A percentile compares a stretch with the other conserved stretches of the same genome.
phyloP scores from a whole-genome alignment of 345 rosid species.

The Brassica napus region DNA sequence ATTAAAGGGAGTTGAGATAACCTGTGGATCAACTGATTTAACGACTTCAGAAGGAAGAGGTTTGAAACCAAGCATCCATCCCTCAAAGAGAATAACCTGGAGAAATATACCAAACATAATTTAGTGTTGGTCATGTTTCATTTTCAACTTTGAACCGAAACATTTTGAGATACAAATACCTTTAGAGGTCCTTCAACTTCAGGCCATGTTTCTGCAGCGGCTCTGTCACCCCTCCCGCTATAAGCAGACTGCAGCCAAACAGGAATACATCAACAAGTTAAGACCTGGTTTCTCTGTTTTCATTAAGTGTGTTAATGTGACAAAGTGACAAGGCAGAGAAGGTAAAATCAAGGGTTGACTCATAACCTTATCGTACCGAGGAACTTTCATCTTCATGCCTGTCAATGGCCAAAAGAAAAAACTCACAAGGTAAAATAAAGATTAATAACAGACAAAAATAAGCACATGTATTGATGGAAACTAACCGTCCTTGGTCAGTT shows the following conservation, averaged over 20 bases:
- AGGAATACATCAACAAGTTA: not conserved
- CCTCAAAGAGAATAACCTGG: slow-evolving; percentile 86
- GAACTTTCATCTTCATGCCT: slow-evolving; percentile 91
- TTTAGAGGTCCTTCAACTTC: slow-evolving; percentile 87
- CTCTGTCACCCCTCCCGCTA: slow-evolving; percentile 91
- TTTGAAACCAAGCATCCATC: slow-evolving; percentile 99
- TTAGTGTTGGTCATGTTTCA: not conserved
- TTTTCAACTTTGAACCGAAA: not conserved
- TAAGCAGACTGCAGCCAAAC: slow-evolving; percentile 75
- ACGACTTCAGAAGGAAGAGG: slow-evolving; percentile 67
- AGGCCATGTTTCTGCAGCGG: slow-evolving; percentile 78
- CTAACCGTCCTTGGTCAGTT: slow-evolving; percentile 75
- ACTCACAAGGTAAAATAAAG: slow-evolving; percentile 19
- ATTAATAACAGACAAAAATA: not conserved
- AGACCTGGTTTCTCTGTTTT: slow-evolving; percentile 3
- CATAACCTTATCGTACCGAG: slow-evolving; percentile 87
- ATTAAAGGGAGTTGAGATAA: slow-evolving; percentile 15
- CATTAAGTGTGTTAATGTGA: slow-evolving; percentile 12
- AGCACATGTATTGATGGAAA: slow-evolving; percentile 2
- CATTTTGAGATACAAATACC: slow-evolving; percentile 40
- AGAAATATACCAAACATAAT: not conserved
- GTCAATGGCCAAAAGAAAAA: slow-evolving; percentile 36
- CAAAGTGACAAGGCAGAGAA: not conserved
- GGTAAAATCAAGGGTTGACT: not conserved
- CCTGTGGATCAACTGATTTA: slow-evolving; percentile 87